phyloP scores from a whole-genome alignment of 2,329 filamentous ascomycete genomes.

The Aspergillus sp. region DNA sequence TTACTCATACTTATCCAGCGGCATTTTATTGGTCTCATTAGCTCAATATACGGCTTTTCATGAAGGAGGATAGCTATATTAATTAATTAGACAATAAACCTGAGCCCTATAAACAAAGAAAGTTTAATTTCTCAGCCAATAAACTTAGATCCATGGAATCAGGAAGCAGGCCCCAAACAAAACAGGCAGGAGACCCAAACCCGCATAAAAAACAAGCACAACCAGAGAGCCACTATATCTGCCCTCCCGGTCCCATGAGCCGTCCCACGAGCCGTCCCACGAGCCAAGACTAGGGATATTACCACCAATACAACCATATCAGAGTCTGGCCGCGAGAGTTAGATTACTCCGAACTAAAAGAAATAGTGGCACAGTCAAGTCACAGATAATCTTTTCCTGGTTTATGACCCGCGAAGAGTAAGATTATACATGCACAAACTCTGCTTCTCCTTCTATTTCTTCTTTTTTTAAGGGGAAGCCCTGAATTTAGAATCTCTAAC shows the following conservation, averaged over 20 bases:
- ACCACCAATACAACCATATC: neutral
- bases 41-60: neutral
- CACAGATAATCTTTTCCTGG: neutral
- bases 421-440: no score
- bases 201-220: no score
- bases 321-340: neutral
- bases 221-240: no score
- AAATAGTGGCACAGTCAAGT: neutral
- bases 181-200: no score
- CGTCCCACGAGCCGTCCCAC: neutral
- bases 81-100: neutral
- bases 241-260: no score
- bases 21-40: neutral
- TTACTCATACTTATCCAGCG: neutral
- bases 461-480: neutral
- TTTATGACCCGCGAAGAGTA: neutral
- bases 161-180: no score
- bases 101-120: neutral
- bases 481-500: neutral
- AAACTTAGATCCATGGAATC: no score
- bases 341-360: no score
- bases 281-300: neutral
- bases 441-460: neutral
- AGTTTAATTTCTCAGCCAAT: neutral
- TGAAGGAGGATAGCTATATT: neutral